Percentiles rank a stretch among this genome's conserved stretches.
Evolutionary conservation across 352 stramenopile species (phyloP).

Genomic region (Elongisporangium anandrum): DNA sequence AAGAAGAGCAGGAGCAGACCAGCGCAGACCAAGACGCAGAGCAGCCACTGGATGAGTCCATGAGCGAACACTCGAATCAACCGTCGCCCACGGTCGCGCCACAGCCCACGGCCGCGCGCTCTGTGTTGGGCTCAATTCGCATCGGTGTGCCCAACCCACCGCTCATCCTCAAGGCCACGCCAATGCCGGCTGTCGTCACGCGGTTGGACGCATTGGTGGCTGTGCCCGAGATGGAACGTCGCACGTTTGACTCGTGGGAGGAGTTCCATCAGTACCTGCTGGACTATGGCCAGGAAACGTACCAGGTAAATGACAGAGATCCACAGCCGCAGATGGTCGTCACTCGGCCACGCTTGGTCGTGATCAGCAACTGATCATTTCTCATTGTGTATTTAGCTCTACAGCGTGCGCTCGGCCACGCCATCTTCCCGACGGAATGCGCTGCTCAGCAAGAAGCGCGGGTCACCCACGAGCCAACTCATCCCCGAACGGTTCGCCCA

Average conservation of each 20-base stretch:
- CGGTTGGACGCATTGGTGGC: constrained; percentile 14
- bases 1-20: no score
- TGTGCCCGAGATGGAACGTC: constrained; percentile 14
- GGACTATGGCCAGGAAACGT: constrained; percentile 17
- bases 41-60: no score
- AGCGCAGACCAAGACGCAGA: no score
- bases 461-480: constrained; percentile 4
- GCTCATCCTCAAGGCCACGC: no score
- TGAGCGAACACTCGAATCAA: no score
- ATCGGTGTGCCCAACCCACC: no score
- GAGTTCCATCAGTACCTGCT: constrained; percentile 16
- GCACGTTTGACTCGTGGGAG: constrained; percentile 22
- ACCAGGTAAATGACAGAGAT: constrained; percentile 7
- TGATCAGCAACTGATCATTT: constrained; percentile 1
- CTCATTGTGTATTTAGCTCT: constrained; percentile 10
- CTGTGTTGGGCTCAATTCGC: no score
- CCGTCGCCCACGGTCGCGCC: no score
- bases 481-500: constrained; percentile 23
- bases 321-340: background rate
- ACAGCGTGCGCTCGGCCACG: constrained; percentile 25
- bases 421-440: constrained; percentile 18
- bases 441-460: constrained; percentile 15
- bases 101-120: no score
- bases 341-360: background rate
- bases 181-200: constrained; percentile 5